Evolutionary conservation across 768 basidiomycete genomes (phyloP).

Genomic region (Gyrodon lividus): DNA sequence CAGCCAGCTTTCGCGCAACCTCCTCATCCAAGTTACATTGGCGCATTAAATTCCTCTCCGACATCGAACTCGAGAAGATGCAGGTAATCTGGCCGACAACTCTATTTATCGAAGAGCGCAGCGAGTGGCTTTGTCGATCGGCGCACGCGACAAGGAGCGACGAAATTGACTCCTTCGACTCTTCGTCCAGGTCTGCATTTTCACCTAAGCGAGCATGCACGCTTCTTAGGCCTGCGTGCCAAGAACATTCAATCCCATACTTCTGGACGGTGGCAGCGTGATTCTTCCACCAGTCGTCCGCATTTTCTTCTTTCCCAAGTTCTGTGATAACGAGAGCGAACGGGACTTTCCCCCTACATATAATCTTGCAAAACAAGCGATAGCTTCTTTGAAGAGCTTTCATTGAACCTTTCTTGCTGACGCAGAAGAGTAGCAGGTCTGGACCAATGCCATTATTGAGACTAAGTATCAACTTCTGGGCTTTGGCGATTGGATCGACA

Average conservation of each 20-base stretch:
- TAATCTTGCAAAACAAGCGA: constrained; percentile 24
- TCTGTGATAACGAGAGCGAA: constrained; percentile 31
- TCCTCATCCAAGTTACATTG: constrained; percentile 22
- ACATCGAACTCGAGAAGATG: constrained; percentile 7
- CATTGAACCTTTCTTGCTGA: constrained; percentile 28
- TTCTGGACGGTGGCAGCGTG: constrained; percentile 17
- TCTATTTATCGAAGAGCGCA: constrained; percentile 13
- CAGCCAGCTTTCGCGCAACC: constrained; percentile 18
- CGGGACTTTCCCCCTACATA: constrained; percentile 27
- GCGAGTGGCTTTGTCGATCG: constrained; percentile 10
- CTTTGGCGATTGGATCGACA: constrained; percentile 22
- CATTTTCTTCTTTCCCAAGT: constrained; percentile 25
- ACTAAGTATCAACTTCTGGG: constrained; percentile 30
- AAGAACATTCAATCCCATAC: constrained; percentile 19
- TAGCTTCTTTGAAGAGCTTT: constrained; percentile 26
- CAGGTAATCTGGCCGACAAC: constrained; percentile 1
- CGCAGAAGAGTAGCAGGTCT: constrained; percentile 30
- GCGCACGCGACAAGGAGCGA: constrained; percentile 14
- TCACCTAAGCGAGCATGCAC: constrained; percentile 18
- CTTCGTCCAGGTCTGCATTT: constrained; percentile 22
- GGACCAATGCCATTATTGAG: constrained; percentile 30
- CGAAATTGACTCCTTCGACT: constrained; percentile 25
- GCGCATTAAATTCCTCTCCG: constrained; percentile 13
- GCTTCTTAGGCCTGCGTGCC: constrained; percentile 35
- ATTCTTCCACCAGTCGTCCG: constrained; percentile 36